Evolutionary conservation across 306 rosid genomes (phyloP), one percentile per base, ranked within the genome.

Genomic region (Cotoneaster glaucophyllus): DNA sequence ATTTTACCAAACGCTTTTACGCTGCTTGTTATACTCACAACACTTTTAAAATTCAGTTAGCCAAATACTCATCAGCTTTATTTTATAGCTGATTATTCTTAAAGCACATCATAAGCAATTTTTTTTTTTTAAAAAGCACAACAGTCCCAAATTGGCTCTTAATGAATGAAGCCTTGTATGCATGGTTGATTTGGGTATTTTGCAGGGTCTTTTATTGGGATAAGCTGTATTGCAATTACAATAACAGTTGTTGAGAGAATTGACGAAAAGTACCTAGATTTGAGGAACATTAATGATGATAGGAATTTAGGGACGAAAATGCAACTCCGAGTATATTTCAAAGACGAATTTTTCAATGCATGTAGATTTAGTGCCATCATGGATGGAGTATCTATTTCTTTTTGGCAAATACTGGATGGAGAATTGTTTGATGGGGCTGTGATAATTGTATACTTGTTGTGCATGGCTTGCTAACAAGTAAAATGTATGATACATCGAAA

Each of bases 401-500:
- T 44, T 44, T 44, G 9, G 41, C 41, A 37, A 37, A 37, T 37
- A 37, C 41, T 37, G 39, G 54, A 15, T 17, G 54, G 18, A 50
- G 54, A 2, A 50, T 18, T 18, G 8, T 4, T 50, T 22, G 12
- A 14, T 31, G 41, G 43, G 21, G 68, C 32, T 8, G 18, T 8
- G 39, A 64, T 31, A 19, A 63, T 17, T 63, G 67, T 17, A 15
- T 63, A 63, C 41, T 70, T 76, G 65, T 24, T 43, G 48, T 75
- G 88, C 85, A 92, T 96, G 85, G 97, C 41, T 87, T 95, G 82
- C 71, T 92, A 48, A 90, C 73, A 59, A 92, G 99, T 77, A 92
- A 92, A 84, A 95, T 95, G 99, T 28, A 85, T 70, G 83, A 86
- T 48, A 92, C 97, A 18, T 97, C 99, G 28, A 89, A 77, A 78